Conservation (phyloP, 495 filamentous ascomycete species). For the Bryoglossum gracile region DNA sequence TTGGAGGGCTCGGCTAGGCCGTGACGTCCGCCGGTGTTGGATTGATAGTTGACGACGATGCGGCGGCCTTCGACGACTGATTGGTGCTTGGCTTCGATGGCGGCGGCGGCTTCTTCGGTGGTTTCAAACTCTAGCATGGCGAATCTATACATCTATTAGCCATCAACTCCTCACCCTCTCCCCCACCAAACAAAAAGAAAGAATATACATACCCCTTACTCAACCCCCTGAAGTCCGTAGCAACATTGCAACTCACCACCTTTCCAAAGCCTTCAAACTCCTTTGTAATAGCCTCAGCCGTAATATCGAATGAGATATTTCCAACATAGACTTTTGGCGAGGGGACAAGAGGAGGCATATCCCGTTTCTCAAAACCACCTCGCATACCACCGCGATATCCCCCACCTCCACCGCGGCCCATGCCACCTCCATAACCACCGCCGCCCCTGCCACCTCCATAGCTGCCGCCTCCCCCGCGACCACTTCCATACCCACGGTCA, state of each 20-base stretch:
- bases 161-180: too few relatives aligned
- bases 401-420: neutral
- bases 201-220: conserved; percentile 72
- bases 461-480: neutral
- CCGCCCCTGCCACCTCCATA: conserved; percentile 9
- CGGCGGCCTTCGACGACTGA: conserved; percentile 76
- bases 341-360: conserved; percentile 9
- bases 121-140: conserved; percentile 68
- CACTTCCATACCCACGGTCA: neutral
- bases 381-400: neutral
- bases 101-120: conserved; percentile 47
- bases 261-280: conserved; percentile 61
- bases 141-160: conserved; percentile 8
- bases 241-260: conserved; percentile 47
- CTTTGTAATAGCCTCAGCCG: conserved; percentile 58
- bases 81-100: conserved; percentile 57
- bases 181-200: too few relatives aligned
- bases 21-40: neutral
- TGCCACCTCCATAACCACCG: neutral
- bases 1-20: conserved; percentile 43
- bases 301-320: conserved; percentile 82
- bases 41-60: conserved; percentile 50
- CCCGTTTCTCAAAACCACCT: neutral
- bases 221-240: conserved; percentile 63
- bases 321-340: conserved; percentile 60